These are phyloP conservation scores for Drechslera avenae DNA, from an alignment of 2,329 filamentous ascomycete genomes.

Conservation along the genomic window DNA sequence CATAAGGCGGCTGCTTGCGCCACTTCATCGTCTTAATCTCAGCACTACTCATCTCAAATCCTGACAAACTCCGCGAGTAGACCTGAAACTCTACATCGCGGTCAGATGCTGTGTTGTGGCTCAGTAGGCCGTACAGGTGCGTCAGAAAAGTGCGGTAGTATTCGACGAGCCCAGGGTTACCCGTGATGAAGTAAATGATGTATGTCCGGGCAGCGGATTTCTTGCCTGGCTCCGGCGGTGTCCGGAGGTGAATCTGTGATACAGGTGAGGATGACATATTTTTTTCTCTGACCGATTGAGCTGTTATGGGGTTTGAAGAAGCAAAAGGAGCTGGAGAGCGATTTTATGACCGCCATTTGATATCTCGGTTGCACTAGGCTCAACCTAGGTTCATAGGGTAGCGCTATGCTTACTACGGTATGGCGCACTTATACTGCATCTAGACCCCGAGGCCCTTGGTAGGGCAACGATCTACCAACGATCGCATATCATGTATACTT, in stretches of 20 bases:
- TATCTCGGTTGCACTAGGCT: slow-evolving; percentile 19
- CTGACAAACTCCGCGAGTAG: slow-evolving; percentile 50
- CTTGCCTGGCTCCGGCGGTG: slow-evolving; percentile 24
- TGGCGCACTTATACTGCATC: slow-evolving; percentile 1
- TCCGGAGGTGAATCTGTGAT: slow-evolving; percentile 33
- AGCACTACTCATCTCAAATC: slow-evolving; percentile 48
- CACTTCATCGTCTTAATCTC: slow-evolving; percentile 30
- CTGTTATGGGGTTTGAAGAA: neutral
- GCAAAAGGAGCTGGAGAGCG: slow-evolving; percentile 5
- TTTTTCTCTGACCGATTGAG: neutral
- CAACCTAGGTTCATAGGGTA: neutral
- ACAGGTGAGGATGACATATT: slow-evolving; percentile 21
- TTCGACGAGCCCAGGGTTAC: slow-evolving; percentile 75
- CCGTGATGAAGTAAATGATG: slow-evolving; percentile 74
- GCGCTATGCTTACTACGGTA: slow-evolving; percentile 1
- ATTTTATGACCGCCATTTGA: slow-evolving; percentile 16
- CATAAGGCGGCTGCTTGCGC: slow-evolving; percentile 43
- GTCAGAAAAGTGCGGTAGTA: slow-evolving; percentile 74
- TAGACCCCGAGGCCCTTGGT: slow-evolving; percentile 10
- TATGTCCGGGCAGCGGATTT: slow-evolving; percentile 36
- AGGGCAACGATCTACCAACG: neutral
- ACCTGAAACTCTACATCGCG: slow-evolving; percentile 41
- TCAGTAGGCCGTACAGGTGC: slow-evolving; percentile 61
- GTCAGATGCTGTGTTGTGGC: slow-evolving; percentile 34
- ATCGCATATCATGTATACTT: neutral